Conservation (phyloP, 208 protist species). For the Trypanosoma mega region DNA sequence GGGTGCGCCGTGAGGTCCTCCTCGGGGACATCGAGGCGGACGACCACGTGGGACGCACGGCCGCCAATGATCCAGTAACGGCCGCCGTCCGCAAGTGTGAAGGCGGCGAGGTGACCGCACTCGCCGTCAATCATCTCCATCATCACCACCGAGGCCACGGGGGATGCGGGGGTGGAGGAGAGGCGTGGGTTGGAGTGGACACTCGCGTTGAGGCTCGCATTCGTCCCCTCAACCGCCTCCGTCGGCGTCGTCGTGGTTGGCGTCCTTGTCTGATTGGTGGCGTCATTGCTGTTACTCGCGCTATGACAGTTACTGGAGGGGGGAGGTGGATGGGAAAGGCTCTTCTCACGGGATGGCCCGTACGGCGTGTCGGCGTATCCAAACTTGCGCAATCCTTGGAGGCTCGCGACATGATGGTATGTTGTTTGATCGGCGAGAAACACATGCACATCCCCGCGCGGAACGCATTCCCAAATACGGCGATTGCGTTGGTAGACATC, state of each 20-base stretch:
- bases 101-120: slow-evolving; percentile 56
- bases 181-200: no score
- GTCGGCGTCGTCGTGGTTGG: no score
- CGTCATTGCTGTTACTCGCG: no score
- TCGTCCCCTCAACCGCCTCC: no score
- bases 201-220: no score
- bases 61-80: slow-evolving; percentile 79
- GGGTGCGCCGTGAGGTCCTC: slow-evolving; percentile 51
- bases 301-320: no score
- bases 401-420: slow-evolving; percentile 30
- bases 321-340: no score
- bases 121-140: slow-evolving; percentile 76
- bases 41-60: slow-evolving; percentile 53
- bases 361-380: slow-evolving; percentile 54
- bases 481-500: slow-evolving; percentile 68
- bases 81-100: slow-evolving; percentile 28
- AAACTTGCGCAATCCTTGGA: slow-evolving; percentile 73
- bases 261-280: no score
- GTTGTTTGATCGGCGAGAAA: slow-evolving; percentile 26
- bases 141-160: slow-evolving; percentile 30
- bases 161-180: not conserved
- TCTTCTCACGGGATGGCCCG: not conserved
- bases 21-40: slow-evolving; percentile 60
- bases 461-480: slow-evolving; percentile 83
- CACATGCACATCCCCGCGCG: slow-evolving; percentile 64